Evolutionary conservation across 1,284 basidiomycete species (phyloP).

Genomic region (Irpex sp.): DNA sequence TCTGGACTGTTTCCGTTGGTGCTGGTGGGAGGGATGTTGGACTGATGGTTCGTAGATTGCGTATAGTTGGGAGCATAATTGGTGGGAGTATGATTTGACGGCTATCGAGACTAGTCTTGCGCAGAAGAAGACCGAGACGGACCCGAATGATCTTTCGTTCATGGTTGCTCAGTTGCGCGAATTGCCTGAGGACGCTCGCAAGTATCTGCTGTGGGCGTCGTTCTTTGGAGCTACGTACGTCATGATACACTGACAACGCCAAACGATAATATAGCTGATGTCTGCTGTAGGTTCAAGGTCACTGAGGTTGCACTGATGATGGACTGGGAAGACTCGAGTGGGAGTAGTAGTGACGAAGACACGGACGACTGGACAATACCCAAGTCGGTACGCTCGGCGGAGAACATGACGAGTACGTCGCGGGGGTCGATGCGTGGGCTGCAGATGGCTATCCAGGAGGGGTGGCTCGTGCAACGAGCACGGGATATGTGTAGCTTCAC

Average conservation of each 20-base stretch:
- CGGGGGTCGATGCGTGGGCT: constrained; percentile 61
- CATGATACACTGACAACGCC: not conserved
- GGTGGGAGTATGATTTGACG: constrained; percentile 55
- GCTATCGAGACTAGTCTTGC: constrained; percentile 49
- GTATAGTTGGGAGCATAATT: constrained; percentile 55
- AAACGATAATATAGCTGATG: not conserved
- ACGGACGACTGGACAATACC: constrained; percentile 47
- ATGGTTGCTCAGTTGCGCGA: constrained; percentile 52
- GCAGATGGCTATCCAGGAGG: constrained; percentile 59
- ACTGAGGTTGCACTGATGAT: constrained; percentile 66
- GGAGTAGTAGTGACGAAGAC: constrained; percentile 47
- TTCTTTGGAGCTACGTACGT: constrained; percentile 65
- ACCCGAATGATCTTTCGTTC: constrained; percentile 59
- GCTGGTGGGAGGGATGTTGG: too few relatives aligned
- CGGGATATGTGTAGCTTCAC: constrained; percentile 71
- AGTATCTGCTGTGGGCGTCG: constrained; percentile 63
- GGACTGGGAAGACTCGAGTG: constrained; percentile 60
- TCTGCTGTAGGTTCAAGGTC: constrained; percentile 51
- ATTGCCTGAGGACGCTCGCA: constrained; percentile 57
- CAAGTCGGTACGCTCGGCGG: constrained; percentile 41
- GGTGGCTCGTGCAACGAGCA: constrained; percentile 64
- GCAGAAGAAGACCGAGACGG: constrained; percentile 42
- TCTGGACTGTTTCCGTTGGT: not conserved
- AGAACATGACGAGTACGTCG: constrained; percentile 33
- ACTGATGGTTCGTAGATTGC: constrained; percentile 35